phyloP scores from a whole-genome alignment of 148 eudicot species.

The Tetragonia tetragonoides region DNA sequence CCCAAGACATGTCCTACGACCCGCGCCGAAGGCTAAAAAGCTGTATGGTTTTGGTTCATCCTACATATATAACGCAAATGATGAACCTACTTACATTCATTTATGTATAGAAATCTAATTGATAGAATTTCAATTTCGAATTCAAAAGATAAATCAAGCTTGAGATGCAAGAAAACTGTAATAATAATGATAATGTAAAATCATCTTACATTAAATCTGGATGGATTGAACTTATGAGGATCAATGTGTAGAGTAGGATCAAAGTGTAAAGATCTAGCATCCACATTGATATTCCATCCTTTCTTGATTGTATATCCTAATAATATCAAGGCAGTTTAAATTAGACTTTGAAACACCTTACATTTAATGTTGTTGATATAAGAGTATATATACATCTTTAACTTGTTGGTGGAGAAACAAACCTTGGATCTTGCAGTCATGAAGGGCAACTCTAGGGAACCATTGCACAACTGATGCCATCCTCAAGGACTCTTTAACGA shows the following conservation, averaged over 20 bases:
- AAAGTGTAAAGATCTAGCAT: slow-evolving; percentile 46
- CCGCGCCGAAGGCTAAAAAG: slow-evolving; percentile 51
- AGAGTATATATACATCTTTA: neutral
- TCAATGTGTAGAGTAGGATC: slow-evolving; percentile 41
- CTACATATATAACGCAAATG: slow-evolving; percentile 30
- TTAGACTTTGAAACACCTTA: neutral
- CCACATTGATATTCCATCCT: slow-evolving; percentile 53
- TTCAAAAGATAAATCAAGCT: no score
- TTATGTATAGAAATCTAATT: neutral
- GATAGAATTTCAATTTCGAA: no score
- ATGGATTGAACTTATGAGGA: slow-evolving; percentile 39
- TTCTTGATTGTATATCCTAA: slow-evolving; percentile 43
- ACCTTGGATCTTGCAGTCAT: slow-evolving; percentile 44
- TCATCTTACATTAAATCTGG: slow-evolving; percentile 45
- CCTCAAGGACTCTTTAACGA: slow-evolving; percentile 45
- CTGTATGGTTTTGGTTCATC: slow-evolving; percentile 45
- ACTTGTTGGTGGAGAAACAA: neutral
- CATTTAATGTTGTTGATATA: neutral
- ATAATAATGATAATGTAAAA: neutral
- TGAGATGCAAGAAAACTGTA: no score
- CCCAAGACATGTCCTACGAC: slow-evolving; percentile 51
- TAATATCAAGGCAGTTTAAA: neutral
- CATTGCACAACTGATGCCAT: slow-evolving; percentile 55
- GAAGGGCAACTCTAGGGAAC: slow-evolving; percentile 48
- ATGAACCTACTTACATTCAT: neutral